Evolutionary conservation across 192 early-diverging fungal species (phyloP), one percentile per base, ranked within the genome.

Genomic region (Hyaloraphidium curvatum): DNA sequence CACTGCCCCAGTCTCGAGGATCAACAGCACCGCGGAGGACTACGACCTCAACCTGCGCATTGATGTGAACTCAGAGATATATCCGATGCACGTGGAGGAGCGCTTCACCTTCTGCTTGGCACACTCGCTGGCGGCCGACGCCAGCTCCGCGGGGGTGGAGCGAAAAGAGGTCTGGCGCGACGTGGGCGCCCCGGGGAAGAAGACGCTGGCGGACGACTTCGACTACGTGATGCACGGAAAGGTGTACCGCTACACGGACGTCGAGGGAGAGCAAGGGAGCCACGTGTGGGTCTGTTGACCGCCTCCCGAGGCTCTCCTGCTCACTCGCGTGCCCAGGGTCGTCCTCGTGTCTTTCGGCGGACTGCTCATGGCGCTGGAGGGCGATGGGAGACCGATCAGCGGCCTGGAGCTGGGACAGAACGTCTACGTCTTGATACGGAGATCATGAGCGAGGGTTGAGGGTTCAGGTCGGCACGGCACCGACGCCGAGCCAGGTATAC

Each of bases 191-290:
- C 68, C 67, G 17, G 77, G 74, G 13, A 80, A 83, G 54, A 58
- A 72, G 53, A 78, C 80, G 51, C 62, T 98, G 58, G 87, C 86
- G 2, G 92, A 98, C 50, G 86, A 94, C 30, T 98, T 86, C 64
- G 92, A 98, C 31, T 98, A 98, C 64, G 92, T 98, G 21, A 96
- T 94, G 91, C 87, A 83, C 66, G 94, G 94, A 40, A 88, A 90
- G 62, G 85, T 92, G 19, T 98, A 91, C 72, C 79, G 88, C 64
- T 96, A 82, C 59, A 91, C 95, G 50, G 89, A 98, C 54, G 68
- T 73, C 26, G 72, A 70, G 37, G 72, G 75, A 2, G 63, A 77
- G 7, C 81, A 79, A 65, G 80, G 33, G 33, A 37, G 7, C 33
- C 9, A 37, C 33, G 33, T n/a, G n/a, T 7, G 7, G 9, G 33